These are phyloP conservation scores for Tremellales sp. DNA, from an alignment of 1,284 basidiomycete genomes.

Conservation along the genomic window DNA sequence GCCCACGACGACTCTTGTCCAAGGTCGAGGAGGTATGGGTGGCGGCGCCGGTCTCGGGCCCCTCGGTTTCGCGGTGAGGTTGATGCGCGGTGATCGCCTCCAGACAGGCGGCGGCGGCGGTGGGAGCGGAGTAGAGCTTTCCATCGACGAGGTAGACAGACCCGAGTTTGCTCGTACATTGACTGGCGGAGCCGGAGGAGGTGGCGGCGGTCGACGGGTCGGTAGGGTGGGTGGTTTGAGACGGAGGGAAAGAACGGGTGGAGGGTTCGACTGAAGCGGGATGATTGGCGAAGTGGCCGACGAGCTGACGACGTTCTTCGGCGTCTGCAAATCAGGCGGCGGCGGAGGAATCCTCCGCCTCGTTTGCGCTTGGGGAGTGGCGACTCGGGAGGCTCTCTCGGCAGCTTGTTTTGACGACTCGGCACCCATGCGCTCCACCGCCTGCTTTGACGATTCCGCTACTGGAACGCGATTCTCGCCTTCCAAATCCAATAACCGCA, in stretches of 20 bases:
- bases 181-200: slow-evolving; percentile 9
- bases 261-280: slow-evolving; percentile 8
- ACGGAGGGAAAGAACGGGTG: neutral
- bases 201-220: slow-evolving; percentile 25
- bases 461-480: slow-evolving; percentile 6
- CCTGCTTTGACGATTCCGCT: slow-evolving; percentile 9
- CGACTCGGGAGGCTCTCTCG: neutral
- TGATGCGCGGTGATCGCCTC: slow-evolving; percentile 1
- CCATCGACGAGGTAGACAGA: neutral
- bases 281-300: slow-evolving; percentile 23
- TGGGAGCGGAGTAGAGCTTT: neutral
- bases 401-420: slow-evolving; percentile 11
- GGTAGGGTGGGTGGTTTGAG: slow-evolving; percentile 10
- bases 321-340: slow-evolving; percentile 9
- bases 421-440: neutral
- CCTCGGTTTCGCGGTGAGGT: slow-evolving; percentile 15
- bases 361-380: too few relatives aligned
- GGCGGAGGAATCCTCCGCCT: slow-evolving; percentile 20
- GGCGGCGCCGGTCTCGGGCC: slow-evolving; percentile 40
- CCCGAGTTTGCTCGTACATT: neutral
- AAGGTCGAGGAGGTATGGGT: slow-evolving; percentile 32
- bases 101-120: neutral
- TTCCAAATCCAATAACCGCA: slow-evolving; percentile 28
- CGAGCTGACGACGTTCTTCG: slow-evolving; percentile 14
- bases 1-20: slow-evolving; percentile 11